Evolutionary conservation across 1,284 basidiomycete species (phyloP).

Genomic region (Tylopilus sp.): DNA sequence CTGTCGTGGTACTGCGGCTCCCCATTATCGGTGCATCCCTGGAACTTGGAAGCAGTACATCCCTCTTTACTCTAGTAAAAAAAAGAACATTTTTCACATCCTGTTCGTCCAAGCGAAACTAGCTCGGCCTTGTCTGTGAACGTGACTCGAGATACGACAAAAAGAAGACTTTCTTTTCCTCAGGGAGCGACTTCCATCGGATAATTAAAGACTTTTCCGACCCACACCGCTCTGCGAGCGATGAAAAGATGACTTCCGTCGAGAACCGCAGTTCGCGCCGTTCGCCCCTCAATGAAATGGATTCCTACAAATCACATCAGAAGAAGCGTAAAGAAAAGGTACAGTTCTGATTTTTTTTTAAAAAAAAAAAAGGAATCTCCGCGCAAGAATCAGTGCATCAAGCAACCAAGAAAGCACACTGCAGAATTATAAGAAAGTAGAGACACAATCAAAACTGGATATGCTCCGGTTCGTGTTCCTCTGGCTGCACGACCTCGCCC

Average conservation of each 20-base stretch:
- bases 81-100: neutral
- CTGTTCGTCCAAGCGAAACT: neutral
- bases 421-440: neutral
- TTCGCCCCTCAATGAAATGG: neutral
- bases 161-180: neutral
- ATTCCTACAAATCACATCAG: neutral
- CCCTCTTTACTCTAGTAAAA: neutral
- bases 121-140: neutral
- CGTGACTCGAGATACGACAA: neutral
- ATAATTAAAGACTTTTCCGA: neutral
- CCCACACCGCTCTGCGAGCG: too few species aligned
- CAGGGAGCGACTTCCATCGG: too few species aligned
- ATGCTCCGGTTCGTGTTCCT: slow-evolving; percentile 53
- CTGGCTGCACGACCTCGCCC: slow-evolving; percentile 46
- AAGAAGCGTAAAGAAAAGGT: neutral
- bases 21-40: neutral
- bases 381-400: neutral
- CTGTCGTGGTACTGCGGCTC: neutral
- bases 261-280: neutral
- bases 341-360: neutral
- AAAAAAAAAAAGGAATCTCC: neutral
- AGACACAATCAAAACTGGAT: slow-evolving; percentile 39
- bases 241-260: neutral
- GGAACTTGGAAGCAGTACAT: too few species aligned
- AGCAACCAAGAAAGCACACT: neutral